Evolutionary conservation across 768 basidiomycete genomes (phyloP), one percentile per base, ranked within the genome.

Genomic region (Filobasidium wieringae): DNA sequence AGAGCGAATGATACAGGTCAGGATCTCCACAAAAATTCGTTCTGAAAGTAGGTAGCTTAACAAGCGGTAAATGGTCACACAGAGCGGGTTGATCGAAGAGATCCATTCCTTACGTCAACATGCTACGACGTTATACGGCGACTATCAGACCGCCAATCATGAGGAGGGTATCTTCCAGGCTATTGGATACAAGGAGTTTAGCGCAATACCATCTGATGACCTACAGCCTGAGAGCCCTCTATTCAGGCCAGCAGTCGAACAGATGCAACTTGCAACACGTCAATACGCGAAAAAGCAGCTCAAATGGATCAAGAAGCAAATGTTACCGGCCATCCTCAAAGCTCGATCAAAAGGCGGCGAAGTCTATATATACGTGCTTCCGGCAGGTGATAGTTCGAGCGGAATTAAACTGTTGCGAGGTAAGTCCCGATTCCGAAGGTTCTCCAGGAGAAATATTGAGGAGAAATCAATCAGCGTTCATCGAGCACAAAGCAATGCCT

Each of bases 141-240:
- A 64, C 34, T 12, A 61, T 36, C 49, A 64, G 6, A 52, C 53
- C 5, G 37, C 64, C 17, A 60, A 68, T 52, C 59, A 69, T 12
- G 65, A 67, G 12, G 68, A 84, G 9, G 93, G 95, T 0, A 86
- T 97, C 57, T 96, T 87, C 73, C 95, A 99, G 71, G 82, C 88
- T 0, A 99, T 99, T 59, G 93, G 95, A 5, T 97, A 87, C 76
- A 89, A 85, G 70, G 93, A 96, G 74, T 96, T 99, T 67, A 77
- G 82, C 68, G 77, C 24, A 84, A 86, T 72, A 75, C 89, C 27
- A 8, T 59, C 63, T 17, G 1, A 57, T 14, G 39, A 64, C 11
- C 63, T 71, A 2, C 34, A 37, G 0, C 52, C 63, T n/a, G 19
- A 52, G 2, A 58, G 69, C 30, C 66, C 67, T 51, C 67, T 74